phyloP scores from a whole-genome alignment of 345 rosid genomes.

The Sisymbrium altissimum region DNA sequence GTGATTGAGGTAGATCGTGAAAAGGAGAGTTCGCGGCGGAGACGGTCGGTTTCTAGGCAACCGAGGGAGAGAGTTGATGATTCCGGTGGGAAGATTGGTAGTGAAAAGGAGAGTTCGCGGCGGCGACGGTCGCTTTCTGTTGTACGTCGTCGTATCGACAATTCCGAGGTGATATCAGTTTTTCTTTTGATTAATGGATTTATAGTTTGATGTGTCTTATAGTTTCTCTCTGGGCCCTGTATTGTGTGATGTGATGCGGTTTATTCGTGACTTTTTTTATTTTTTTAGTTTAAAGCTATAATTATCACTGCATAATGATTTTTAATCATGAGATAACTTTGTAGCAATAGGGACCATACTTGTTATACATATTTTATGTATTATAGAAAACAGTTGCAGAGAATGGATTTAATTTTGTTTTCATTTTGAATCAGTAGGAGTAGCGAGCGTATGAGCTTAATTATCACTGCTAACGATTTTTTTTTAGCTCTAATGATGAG shows the following conservation, averaged over 20 bases:
- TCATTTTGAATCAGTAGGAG: neutral
- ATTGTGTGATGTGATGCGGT: no score
- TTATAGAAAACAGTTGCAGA: neutral
- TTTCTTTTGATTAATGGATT: no score
- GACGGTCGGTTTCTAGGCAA: no score
- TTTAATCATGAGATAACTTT: conserved; percentile 8
- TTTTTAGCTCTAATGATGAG: no score
- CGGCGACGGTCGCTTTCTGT: conserved; percentile 76
- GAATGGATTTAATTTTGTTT: neutral
- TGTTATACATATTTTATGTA: neutral
- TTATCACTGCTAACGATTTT: no score
- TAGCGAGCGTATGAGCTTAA: neutral
- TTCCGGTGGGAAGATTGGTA: no score
- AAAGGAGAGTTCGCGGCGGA: neutral
- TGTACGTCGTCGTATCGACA: conserved; percentile 57
- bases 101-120: conserved; percentile 28
- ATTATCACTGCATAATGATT: conserved; percentile 1
- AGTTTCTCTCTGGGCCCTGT: conserved; percentile 20
- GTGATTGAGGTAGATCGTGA: conserved; percentile 28
- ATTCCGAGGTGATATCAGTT: conserved; percentile 64
- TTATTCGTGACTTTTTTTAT: neutral
- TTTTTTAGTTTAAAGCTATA: conserved; percentile 16
- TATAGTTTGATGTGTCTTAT: no score
- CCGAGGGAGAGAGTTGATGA: no score
- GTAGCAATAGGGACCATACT: neutral